Evolutionary conservation across 2,329 filamentous ascomycete species (phyloP), one percentile per base, ranked within the genome.

Genomic region (Epichloe coenophiala): DNA sequence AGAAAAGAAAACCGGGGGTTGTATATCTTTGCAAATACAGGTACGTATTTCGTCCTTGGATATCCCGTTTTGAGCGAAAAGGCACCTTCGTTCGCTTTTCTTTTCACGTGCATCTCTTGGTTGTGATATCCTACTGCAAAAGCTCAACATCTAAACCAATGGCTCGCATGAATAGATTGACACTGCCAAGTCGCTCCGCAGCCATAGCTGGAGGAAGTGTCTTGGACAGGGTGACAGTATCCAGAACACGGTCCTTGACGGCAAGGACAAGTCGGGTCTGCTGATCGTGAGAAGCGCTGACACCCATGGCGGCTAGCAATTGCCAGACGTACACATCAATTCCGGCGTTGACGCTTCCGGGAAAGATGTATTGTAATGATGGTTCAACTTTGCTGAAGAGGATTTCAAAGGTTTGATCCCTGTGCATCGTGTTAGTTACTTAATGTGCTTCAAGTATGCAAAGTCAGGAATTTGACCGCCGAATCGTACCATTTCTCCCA

Each of bases 281-380:
- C 69, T 98, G 93, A 58, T 96, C 89, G 13, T 90, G 88, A 62
- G 81, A 90, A 36, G 93, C 91, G 48, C 88, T 90, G 56, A 95
- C 93, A 55, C 93, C 93, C 68, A 96, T 88, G 12, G 91, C 89
- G 8, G 93, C 93, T 56, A 98, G 76, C 65, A 97, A 94, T 68
- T 97, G 91, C 93, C 93, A 98, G 39, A 97, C 88, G 62, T 97
- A 95, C 62, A 95, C 84, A 61, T 98, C 93, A 58, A 96, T 89
- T 47, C 87, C 86, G 7, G 87, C 83, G 56, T 88, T 89, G 61
- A 95, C 87, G n/a, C 85, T 85, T 19, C 86, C 87, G 0, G 91
- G 90, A 78, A 98, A 98, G 55, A 96, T 83, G 59, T 85, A 79
- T 5, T 85, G 84, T 45, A 97, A 77, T 6, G 84, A 83, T 2